Evolutionary conservation across 805 yeast species (phyloP).

Genomic region (Grigorovia transvaalensis): DNA sequence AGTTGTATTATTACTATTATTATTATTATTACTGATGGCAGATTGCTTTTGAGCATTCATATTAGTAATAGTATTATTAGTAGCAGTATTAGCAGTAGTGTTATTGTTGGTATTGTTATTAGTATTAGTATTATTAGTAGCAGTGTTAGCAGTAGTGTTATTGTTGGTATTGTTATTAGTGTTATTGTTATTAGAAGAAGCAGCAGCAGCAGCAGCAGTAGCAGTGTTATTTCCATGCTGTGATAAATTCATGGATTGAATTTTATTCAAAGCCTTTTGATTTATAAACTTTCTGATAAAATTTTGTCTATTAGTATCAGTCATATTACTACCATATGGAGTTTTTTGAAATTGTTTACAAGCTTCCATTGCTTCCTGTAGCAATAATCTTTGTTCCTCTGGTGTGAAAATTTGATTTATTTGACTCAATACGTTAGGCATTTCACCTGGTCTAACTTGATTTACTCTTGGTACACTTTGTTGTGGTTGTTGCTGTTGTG

Average conservation of each 20-base stretch:
- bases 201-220: neutral
- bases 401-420: slow-evolving; percentile 28
- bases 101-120: too few species aligned
- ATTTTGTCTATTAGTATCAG: slow-evolving; percentile 23
- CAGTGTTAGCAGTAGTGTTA: slow-evolving; percentile 1
- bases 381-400: slow-evolving; percentile 27
- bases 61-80: neutral
- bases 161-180: neutral
- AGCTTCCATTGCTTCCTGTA: slow-evolving; percentile 30
- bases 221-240: slow-evolving; percentile 7
- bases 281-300: slow-evolving; percentile 29
- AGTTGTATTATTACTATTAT: neutral
- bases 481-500: slow-evolving; percentile 28
- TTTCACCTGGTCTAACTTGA: slow-evolving; percentile 17
- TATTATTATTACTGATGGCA: neutral
- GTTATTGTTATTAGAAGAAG: slow-evolving; percentile 2
- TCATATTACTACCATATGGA: slow-evolving; percentile 20
- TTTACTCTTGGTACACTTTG: slow-evolving; percentile 18
- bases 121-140: neutral
- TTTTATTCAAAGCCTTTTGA: slow-evolving; percentile 28
- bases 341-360: slow-evolving; percentile 28
- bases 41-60: neutral
- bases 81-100: neutral
- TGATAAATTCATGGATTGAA: slow-evolving; percentile 22
- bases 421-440: slow-evolving; percentile 26